Conservation (phyloP, 192 early-diverging fungal genomes). For the Coemansia sp. region DNA sequence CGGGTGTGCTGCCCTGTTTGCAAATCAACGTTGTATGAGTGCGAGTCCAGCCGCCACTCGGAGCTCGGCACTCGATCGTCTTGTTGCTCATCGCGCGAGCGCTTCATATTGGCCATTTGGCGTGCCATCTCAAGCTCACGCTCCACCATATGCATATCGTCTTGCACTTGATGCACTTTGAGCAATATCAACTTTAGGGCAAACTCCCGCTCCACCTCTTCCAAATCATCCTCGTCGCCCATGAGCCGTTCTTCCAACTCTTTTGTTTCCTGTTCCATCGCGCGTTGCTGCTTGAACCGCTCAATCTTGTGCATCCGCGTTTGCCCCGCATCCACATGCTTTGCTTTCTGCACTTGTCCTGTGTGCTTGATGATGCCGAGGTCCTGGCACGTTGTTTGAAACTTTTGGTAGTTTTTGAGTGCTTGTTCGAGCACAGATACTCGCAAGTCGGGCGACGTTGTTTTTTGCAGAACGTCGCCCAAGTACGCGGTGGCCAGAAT, state of each 20-base stretch:
- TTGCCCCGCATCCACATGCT: constrained; percentile 9
- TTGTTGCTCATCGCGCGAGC: constrained; percentile 9
- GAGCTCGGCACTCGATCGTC: constrained; percentile 1
- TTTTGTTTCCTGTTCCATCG: constrained; percentile 72
- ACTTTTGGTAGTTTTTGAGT: constrained; percentile 16
- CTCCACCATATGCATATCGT: constrained; percentile 65
- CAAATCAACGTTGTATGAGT: constrained; percentile 42
- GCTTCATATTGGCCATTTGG: constrained; percentile 63
- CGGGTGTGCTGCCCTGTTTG: constrained; percentile 13
- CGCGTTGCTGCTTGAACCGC: constrained; percentile 58
- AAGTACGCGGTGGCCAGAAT: constrained; percentile 34
- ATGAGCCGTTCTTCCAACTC: constrained; percentile 73
- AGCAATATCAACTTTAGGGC: constrained; percentile 72
- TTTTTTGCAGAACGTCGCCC: constrained; percentile 44
- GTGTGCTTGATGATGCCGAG: constrained; percentile 20
- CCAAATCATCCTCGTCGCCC: constrained; percentile 59
- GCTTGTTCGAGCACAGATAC: constrained; percentile 21
- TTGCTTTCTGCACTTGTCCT: not conserved
- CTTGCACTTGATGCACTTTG: constrained; percentile 68
- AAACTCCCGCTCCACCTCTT: constrained; percentile 77
- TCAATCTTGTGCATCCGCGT: constrained; percentile 36
- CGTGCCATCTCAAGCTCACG: constrained; percentile 81
- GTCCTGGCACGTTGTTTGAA: constrained; percentile 24
- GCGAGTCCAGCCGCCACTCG: constrained; percentile 56
- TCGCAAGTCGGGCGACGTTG: constrained; percentile 6